These are phyloP conservation scores for Leishmania lainsoni DNA, from an alignment of 208 protist genomes.

Conservation along the genomic window DNA sequence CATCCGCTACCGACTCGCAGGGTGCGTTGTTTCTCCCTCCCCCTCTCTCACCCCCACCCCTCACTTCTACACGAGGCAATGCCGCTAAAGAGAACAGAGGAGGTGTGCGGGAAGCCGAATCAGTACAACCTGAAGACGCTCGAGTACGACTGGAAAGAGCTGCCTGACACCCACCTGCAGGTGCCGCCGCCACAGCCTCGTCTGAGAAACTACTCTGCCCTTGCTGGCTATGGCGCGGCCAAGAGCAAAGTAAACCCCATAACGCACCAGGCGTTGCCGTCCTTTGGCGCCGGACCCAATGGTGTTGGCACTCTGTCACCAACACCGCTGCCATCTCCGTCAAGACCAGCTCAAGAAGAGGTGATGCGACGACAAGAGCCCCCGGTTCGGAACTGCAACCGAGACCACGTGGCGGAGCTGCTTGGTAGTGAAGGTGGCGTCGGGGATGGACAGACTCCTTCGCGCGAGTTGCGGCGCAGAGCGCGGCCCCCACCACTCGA, in stretches of 20 bases:
- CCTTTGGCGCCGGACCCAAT: background rate
- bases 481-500: background rate
- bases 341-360: constrained; percentile 25
- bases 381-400: background rate
- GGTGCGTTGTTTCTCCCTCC: background rate
- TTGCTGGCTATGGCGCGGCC: constrained; percentile 1
- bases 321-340: constrained; percentile 25
- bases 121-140: constrained; percentile 80
- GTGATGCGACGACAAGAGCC: background rate
- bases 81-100: constrained; percentile 50
- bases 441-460: background rate
- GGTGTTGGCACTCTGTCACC: background rate
- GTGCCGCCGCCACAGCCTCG: constrained; percentile 23
- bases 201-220: constrained; percentile 26
- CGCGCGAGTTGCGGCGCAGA: background rate
- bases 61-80: background rate
- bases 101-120: constrained; percentile 81
- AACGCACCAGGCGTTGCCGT: constrained; percentile 15
- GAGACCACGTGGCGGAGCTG: constrained; percentile 22
- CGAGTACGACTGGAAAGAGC: constrained; percentile 75
- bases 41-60: background rate
- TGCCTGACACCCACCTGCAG: constrained; percentile 59
- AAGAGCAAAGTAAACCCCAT: constrained; percentile 16
- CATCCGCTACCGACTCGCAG: background rate
- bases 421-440: background rate